Percentiles rank a stretch among this genome's conserved stretches.
phyloP scores from a whole-genome alignment of 768 basidiomycete genomes.

The Russula vinacea region DNA sequence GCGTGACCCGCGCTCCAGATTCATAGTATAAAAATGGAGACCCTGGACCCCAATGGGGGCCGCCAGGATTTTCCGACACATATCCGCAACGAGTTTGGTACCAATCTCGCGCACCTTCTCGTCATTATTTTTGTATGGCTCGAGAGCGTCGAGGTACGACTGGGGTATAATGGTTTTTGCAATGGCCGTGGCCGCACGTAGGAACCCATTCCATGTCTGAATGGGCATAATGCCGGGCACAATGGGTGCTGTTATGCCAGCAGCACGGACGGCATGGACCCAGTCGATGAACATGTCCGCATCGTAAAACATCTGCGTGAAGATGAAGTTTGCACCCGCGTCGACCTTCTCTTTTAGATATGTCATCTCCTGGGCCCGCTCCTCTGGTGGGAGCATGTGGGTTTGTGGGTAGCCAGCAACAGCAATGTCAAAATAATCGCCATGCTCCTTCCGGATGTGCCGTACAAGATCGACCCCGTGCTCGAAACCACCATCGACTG shows the following conservation, averaged over 20 bases:
- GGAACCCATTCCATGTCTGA: slow-evolving; percentile 95
- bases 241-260: slow-evolving; percentile 85
- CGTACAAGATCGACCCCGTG: slow-evolving; percentile 90
- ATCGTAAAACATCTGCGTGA: slow-evolving; percentile 99
- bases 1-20: slow-evolving; percentile 90
- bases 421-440: slow-evolving; percentile 93
- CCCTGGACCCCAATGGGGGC: slow-evolving; percentile 82
- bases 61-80: slow-evolving; percentile 84
- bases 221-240: slow-evolving; percentile 94
- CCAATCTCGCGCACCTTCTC: slow-evolving; percentile 91
- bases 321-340: slow-evolving; percentile 87
- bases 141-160: slow-evolving; percentile 66
- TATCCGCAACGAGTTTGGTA: slow-evolving; percentile 89
- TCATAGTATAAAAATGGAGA: slow-evolving; percentile 97
- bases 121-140: slow-evolving; percentile 88
- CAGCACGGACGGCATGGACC: slow-evolving; percentile 78
- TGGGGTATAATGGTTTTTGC: slow-evolving; percentile 79
- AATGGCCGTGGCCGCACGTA: slow-evolving; percentile 66
- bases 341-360: slow-evolving; percentile 91
- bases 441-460: slow-evolving; percentile 79
- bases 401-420: slow-evolving; percentile 91
- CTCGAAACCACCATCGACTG: slow-evolving; percentile 84
- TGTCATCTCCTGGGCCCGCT: slow-evolving; percentile 72
- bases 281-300: slow-evolving; percentile 87
- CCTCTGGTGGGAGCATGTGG: slow-evolving; percentile 66